Base-by-base conservation (phyloP, 1,139 yeast genomes). In the Protomyces pachydermus region DNA sequence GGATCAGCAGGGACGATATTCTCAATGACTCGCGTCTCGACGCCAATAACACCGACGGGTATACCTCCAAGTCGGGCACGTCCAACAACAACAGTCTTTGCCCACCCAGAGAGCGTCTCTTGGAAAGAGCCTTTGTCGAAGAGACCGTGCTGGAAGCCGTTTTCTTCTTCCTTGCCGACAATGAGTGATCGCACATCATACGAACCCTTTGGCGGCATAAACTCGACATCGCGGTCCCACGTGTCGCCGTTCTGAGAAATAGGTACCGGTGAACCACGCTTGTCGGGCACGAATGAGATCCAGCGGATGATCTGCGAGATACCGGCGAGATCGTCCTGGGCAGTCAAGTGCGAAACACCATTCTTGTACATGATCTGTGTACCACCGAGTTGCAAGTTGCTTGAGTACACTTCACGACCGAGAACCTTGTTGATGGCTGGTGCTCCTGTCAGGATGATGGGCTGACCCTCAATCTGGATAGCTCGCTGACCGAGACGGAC, bases 31-130 rank as follows among this genome's bases (percentile, higher is more conserved):
- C 95, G 84, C 42, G 95, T 88, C 77, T 93, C 98, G 70, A 95
- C 98, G 72, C 89, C 97, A 77, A 93, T 91, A 62, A 93, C 95
- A 82, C 98, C 98, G 74, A 93, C 83, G 70, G 98, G 98, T 72
- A 93, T 91, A 81, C 98, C 98, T 71, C 98, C 98, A 64, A 95
- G 81, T 77, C 98, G 87, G 48, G 98, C 98, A 79, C 98, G 87
- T 74, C 98, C 98, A 70, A 93, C 95, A 71, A 91, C 97, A 69
- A 93, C 98, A 80, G 98, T 97, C 75, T 83, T 87, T 64, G 98
- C 98, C 98, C 98, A 93, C 32, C 98, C 98, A 45, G 93, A 86
- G 67, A 93, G 82, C n/a, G 98, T 91, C 79, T 93, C 98, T 76
- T 87, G 95, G 87, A 93, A 93, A 10, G 98, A 90, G 67, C 81